Percentiles rank a stretch among this genome's conserved stretches.
Evolutionary conservation across 768 basidiomycete species (phyloP).

Genomic region (Ephemerocybe angulata): DNA sequence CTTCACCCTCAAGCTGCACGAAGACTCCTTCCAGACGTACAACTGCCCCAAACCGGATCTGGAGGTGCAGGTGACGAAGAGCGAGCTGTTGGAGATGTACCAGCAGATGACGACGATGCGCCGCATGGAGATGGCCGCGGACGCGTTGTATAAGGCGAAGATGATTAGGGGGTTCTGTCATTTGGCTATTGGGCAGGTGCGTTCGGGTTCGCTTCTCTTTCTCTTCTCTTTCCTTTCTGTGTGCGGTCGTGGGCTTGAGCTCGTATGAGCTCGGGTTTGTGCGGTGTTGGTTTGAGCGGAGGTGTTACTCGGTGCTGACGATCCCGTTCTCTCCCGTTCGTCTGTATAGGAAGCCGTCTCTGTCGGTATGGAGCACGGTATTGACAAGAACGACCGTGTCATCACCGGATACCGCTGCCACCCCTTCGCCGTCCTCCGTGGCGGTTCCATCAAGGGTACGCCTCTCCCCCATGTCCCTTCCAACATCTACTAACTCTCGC

Average conservation of each 20-base stretch:
- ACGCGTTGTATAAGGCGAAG: conserved; percentile 95
- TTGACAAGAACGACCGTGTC: conserved; percentile 79
- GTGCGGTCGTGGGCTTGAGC: background rate
- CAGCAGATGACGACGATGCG: conserved; percentile 88
- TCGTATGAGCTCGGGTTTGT: background rate
- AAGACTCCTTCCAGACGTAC: conserved; percentile 83
- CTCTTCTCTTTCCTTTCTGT: background rate
- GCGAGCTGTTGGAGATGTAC: conserved; percentile 85
- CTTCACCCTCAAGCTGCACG: conserved; percentile 84
- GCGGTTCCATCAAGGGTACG: conserved; percentile 86
- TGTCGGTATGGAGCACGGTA: conserved; percentile 88
- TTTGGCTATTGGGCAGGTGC: conserved; percentile 92
- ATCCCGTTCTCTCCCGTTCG: background rate
- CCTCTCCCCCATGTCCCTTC: too few relatives aligned
- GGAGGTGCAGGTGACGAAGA: conserved; percentile 82
- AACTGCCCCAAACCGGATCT: conserved; percentile 76
- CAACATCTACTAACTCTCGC: too few relatives aligned
- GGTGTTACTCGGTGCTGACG: too few relatives aligned
- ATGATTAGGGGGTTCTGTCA: conserved; percentile 98
- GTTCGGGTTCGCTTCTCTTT: conserved; percentile 30
- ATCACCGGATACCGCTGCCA: conserved; percentile 98
- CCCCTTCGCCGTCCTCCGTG: conserved; percentile 93
- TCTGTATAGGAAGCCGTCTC: conserved; percentile 86
- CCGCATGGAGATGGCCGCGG: conserved; percentile 96
- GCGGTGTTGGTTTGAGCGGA: background rate